phyloP scores from a whole-genome alignment of 2,329 filamentous ascomycete genomes.

The Teratosphaeria viscida region DNA sequence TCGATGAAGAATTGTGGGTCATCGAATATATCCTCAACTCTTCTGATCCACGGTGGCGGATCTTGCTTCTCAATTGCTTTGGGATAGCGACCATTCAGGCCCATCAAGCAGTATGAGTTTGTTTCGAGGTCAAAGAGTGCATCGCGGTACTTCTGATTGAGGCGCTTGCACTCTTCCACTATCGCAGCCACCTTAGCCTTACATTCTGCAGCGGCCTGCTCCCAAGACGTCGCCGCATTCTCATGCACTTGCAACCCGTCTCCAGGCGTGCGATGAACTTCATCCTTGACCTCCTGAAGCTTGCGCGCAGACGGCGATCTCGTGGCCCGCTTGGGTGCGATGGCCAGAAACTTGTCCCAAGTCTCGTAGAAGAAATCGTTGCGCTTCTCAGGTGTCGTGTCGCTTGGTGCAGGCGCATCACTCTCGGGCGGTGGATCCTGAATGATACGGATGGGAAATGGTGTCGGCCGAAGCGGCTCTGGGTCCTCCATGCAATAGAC shows the following conservation, averaged over 20 bases:
- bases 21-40: constrained; percentile 26
- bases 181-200: constrained; percentile 49
- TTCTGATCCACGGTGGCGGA: constrained; percentile 22
- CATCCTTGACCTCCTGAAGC: constrained; percentile 12
- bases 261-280: constrained; percentile 9
- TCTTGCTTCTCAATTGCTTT: constrained; percentile 14
- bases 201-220: constrained; percentile 61
- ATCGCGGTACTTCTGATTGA: constrained; percentile 80
- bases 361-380: constrained; percentile 18
- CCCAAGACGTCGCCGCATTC: constrained; percentile 46
- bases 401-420: background rate
- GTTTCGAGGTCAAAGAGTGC: constrained; percentile 78
- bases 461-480: constrained; percentile 14
- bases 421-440: constrained; percentile 4
- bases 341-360: constrained; percentile 23
- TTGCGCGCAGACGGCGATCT: constrained; percentile 11
- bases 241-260: constrained; percentile 15
- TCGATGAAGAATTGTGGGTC: constrained; percentile 54
- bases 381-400: constrained; percentile 5
- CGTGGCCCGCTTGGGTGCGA: constrained; percentile 18
- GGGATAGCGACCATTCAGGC: constrained; percentile 11
- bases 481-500: constrained; percentile 1
- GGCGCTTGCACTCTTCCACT: constrained; percentile 54
- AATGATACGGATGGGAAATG: constrained; percentile 19
- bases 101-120: constrained; percentile 36